Evolutionary conservation across 78 protist species (phyloP).

Genomic region (Cavenderia fasciculata): DNA sequence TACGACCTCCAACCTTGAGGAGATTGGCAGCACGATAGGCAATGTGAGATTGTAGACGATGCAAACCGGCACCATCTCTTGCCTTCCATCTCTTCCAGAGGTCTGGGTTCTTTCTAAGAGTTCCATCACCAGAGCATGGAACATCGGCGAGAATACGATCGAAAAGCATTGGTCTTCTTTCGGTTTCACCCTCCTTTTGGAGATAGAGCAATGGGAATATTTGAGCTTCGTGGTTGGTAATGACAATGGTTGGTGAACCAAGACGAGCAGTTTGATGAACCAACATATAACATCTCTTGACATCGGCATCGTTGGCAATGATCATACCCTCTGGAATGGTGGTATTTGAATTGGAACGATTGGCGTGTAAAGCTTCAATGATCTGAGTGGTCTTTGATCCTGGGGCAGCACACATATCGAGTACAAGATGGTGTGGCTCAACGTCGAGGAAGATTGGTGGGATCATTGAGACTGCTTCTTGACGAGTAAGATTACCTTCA

Average conservation of each 20-base stretch:
- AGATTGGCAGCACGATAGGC: constrained; percentile 87
- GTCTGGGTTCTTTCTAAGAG: constrained; percentile 95
- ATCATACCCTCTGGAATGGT: constrained; percentile 75
- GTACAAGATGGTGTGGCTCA: constrained; percentile 70
- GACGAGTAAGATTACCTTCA: constrained; percentile 81
- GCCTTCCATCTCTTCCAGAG: constrained; percentile 92
- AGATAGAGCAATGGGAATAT: constrained; percentile 51
- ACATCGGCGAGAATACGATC: constrained; percentile 97
- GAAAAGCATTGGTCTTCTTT: constrained; percentile 63
- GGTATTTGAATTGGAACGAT: neutral
- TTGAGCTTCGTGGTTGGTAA: constrained; percentile 93
- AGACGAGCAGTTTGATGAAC: constrained; percentile 90
- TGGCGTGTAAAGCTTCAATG: constrained; percentile 85
- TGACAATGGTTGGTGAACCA: constrained; percentile 74
- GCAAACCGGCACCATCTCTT: constrained; percentile 46
- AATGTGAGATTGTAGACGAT: constrained; percentile 91
- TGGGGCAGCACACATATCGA: constrained; percentile 99
- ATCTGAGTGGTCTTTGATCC: constrained; percentile 98
- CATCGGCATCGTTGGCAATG: constrained; percentile 97
- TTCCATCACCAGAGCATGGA: constrained; percentile 99
- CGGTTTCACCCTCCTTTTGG: constrained; percentile 2
- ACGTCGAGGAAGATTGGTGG: constrained; percentile 83
- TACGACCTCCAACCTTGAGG: constrained; percentile 91
- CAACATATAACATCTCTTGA: constrained; percentile 93
- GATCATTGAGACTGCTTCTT: constrained; percentile 86